Percentiles rank a stretch among this genome's conserved stretches.
Conservation (phyloP, 371 early-diverging fungal genomes). For the Polyrhizophydium stewartii region DNA sequence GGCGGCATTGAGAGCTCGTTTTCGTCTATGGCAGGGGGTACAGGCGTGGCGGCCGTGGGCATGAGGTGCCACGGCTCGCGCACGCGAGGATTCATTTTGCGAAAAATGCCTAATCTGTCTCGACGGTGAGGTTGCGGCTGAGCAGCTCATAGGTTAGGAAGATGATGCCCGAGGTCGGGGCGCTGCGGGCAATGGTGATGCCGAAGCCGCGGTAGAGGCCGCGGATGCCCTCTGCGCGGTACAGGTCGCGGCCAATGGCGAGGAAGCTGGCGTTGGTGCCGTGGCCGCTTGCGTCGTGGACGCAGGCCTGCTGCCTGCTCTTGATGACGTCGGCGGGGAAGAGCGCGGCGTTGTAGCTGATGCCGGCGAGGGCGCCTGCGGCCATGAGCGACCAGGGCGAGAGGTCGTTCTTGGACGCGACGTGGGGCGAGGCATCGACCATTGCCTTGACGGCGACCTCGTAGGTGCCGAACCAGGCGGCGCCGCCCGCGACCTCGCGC, state of each 20-base stretch:
- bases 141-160: conserved; percentile 58
- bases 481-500: conserved; percentile 90
- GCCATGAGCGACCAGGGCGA: conserved; percentile 61
- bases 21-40: too few species aligned
- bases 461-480: conserved; percentile 94
- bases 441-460: conserved; percentile 68
- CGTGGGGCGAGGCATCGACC: conserved; percentile 26
- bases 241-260: conserved; percentile 56
- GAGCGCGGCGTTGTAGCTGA: conserved; percentile 80
- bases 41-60: too few species aligned
- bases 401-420: conserved; percentile 33
- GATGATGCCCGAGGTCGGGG: conserved; percentile 90
- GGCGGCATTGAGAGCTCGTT: too few species aligned
- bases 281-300: conserved; percentile 58
- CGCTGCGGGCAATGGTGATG: conserved; percentile 83
- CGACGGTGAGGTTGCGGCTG: background rate
- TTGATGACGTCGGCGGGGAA: conserved; percentile 96
- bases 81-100: too few species aligned
- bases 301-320: conserved; percentile 82
- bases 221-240: conserved; percentile 69
- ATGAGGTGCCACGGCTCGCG: too few species aligned
- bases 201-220: conserved; percentile 93
- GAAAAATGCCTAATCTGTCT: too few species aligned
- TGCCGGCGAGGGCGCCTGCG: conserved; percentile 91
- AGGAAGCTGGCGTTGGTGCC: conserved; percentile 21